Conservation (phyloP, 2,329 filamentous ascomycete species). For the Xylogone sp. region DNA sequence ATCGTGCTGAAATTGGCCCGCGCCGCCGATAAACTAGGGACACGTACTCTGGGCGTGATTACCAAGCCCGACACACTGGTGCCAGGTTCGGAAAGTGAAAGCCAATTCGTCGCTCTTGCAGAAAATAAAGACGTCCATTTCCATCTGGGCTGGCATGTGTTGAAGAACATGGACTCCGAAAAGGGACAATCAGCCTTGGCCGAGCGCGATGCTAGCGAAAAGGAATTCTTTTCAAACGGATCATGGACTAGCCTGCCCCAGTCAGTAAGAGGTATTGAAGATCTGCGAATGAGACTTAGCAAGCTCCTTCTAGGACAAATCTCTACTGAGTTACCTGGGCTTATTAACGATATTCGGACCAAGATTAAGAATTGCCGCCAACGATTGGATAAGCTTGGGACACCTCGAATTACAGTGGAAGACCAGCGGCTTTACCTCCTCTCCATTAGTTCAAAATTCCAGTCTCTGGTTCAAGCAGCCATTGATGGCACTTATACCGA, state of each 20-base stretch:
- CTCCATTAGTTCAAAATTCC: conserved; percentile 40
- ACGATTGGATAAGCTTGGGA: conserved; percentile 44
- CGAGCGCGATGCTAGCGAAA: conserved; percentile 37
- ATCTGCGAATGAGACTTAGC: conserved; percentile 46
- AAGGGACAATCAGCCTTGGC: conserved; percentile 24
- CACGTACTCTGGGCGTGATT: conserved; percentile 41
- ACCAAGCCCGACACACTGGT: conserved; percentile 55
- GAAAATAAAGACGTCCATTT: conserved; percentile 43
- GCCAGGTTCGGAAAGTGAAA: conserved; percentile 37
- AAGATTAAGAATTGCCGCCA: conserved; percentile 31
- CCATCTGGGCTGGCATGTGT: conserved; percentile 49
- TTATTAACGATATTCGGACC: conserved; percentile 39
- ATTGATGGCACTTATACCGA: conserved; percentile 49
- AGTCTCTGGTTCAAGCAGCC: conserved; percentile 39
- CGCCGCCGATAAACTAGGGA: conserved; percentile 29
- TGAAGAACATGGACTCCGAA: conserved; percentile 42
- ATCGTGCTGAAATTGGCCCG: conserved; percentile 48
- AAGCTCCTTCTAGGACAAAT: conserved; percentile 46
- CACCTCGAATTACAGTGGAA: conserved; percentile 36
- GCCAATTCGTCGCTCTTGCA: conserved; percentile 36
- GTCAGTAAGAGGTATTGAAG: conserved; percentile 41
- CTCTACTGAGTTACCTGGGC: conserved; percentile 37
- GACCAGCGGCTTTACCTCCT: conserved; percentile 48
- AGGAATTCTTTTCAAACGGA: conserved; percentile 38
- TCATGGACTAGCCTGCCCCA: conserved; percentile 34